phyloP scores from a whole-genome alignment of 2,329 filamentous ascomycete genomes.

The Fusarium anguioides region DNA sequence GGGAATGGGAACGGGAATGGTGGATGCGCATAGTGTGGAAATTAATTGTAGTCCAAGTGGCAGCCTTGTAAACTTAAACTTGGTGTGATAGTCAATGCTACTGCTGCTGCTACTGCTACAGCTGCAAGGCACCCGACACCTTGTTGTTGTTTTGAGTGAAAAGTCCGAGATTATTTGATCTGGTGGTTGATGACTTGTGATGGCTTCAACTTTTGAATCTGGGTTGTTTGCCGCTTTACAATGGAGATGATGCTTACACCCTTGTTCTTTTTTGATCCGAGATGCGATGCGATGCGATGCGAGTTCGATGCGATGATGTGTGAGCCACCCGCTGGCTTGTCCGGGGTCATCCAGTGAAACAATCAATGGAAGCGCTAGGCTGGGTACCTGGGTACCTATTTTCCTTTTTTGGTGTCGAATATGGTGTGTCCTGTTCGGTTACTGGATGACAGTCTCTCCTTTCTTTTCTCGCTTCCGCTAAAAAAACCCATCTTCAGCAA shows the following conservation, averaged over 20 bases:
- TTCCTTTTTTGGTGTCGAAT: slow-evolving; percentile 13
- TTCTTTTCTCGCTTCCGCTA: slow-evolving; percentile 1
- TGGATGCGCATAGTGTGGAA: slow-evolving; percentile 6
- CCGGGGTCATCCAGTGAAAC: slow-evolving; percentile 38
- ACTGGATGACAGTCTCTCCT: slow-evolving; percentile 14
- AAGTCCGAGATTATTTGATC: background rate
- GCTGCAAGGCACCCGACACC: slow-evolving; percentile 17
- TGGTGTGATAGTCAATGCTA: background rate
- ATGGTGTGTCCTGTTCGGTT: slow-evolving; percentile 3
- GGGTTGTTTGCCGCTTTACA: slow-evolving; percentile 7
- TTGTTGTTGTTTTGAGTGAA: background rate
- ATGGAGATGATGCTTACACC: background rate
- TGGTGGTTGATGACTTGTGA: slow-evolving; percentile 13
- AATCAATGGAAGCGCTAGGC: slow-evolving; percentile 39
- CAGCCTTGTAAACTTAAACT: background rate
- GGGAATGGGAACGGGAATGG: background rate
- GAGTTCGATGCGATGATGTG: too few relatives aligned
- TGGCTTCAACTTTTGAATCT: background rate
- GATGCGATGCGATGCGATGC: too few relatives aligned
- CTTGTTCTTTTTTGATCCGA: background rate
- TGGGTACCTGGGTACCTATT: background rate
- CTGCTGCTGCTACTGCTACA: slow-evolving; percentile 1
- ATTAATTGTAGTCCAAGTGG: background rate
- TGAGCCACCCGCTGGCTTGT: slow-evolving; percentile 34
- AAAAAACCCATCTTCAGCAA: background rate